phyloP scores from a whole-genome alignment of 306 rosid genomes.

The Acacia acuminata region DNA sequence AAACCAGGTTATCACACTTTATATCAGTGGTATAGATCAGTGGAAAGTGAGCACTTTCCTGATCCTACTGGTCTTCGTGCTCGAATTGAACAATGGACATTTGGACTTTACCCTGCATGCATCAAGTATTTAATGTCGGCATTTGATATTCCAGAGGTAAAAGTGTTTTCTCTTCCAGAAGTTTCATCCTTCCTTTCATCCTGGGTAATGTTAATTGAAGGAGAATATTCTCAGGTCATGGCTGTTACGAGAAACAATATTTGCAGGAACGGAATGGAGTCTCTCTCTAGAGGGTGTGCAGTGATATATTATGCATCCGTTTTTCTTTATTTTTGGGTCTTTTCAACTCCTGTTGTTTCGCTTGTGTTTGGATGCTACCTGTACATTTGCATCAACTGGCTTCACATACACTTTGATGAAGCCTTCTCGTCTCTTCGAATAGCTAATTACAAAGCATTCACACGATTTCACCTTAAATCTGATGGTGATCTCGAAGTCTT shows the following conservation, averaged over 20 bases:
- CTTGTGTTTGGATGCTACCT: conserved; percentile 92
- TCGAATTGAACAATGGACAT: conserved; percentile 96
- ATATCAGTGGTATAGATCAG: conserved; percentile 85
- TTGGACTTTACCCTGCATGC: conserved; percentile 97
- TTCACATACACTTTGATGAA: conserved; percentile 94
- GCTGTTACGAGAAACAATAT: conserved; percentile 89
- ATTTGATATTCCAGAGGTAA: conserved; percentile 98
- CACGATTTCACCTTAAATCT: conserved; percentile 75
- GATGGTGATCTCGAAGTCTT: conserved; percentile 92
- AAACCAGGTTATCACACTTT: conserved; percentile 88
- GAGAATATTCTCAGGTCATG: conserved; percentile 70
- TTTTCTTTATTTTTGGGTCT: conserved; percentile 95
- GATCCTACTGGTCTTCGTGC: conserved; percentile 99
- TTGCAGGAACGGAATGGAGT: conserved; percentile 84
- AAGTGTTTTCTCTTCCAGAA: conserved; percentile 16
- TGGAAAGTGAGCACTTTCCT: conserved; percentile 97
- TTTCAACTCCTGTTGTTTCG: conserved; percentile 96
- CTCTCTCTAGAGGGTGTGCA: conserved; percentile 88
- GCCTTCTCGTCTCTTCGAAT: conserved; percentile 96
- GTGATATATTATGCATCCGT: conserved; percentile 78
- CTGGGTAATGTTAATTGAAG: not conserved
- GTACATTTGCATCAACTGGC: conserved; percentile 95
- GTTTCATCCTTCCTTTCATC: conserved; percentile 12
- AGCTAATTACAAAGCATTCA: conserved; percentile 92
- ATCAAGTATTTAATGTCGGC: conserved; percentile 96